phyloP scores from a whole-genome alignment of 2,329 filamentous ascomycete genomes.

The Didymella pomorum region DNA sequence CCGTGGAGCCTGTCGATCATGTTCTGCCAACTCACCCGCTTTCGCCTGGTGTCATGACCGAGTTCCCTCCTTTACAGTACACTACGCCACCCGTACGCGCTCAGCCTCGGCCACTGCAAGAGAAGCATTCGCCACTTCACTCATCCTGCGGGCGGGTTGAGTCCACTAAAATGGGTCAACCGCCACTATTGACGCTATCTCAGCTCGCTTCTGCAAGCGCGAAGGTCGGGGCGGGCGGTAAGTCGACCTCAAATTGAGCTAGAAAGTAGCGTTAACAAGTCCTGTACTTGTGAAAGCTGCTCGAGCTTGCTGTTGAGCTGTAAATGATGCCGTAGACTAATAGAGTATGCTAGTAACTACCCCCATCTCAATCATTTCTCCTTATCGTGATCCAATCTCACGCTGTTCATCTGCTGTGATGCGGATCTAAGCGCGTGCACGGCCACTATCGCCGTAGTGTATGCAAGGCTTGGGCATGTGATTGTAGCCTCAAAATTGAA shows the following conservation, averaged over 20 bases:
- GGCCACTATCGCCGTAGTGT: not conserved
- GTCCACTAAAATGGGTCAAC: not conserved
- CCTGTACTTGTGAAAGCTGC: not conserved
- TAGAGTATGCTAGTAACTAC: too few species aligned
- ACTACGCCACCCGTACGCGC: not conserved
- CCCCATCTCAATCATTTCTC: too few species aligned
- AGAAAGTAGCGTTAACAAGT: not conserved
- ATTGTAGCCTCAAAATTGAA: slow-evolving; percentile 3
- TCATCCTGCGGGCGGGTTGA: not conserved
- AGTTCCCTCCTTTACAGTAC: slow-evolving; percentile 3
- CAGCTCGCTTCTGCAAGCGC: not conserved
- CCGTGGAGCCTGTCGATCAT: not conserved
- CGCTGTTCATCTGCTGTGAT: not conserved
- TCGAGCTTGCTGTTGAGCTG: not conserved
- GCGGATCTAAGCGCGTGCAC: not conserved
- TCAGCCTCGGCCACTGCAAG: not conserved
- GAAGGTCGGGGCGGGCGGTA: not conserved
- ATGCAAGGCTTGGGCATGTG: not conserved
- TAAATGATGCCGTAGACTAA: too few species aligned
- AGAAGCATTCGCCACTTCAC: not conserved
- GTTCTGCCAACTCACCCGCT: not conserved
- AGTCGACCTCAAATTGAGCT: not conserved
- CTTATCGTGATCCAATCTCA: not conserved
- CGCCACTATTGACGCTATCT: not conserved
- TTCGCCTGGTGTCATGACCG: not conserved